A percentile compares a stretch with the other conserved stretches of the same genome.
Evolutionary conservation across 73 alveolate species (phyloP).

Genomic region (Tetrahymena borealis): DNA sequence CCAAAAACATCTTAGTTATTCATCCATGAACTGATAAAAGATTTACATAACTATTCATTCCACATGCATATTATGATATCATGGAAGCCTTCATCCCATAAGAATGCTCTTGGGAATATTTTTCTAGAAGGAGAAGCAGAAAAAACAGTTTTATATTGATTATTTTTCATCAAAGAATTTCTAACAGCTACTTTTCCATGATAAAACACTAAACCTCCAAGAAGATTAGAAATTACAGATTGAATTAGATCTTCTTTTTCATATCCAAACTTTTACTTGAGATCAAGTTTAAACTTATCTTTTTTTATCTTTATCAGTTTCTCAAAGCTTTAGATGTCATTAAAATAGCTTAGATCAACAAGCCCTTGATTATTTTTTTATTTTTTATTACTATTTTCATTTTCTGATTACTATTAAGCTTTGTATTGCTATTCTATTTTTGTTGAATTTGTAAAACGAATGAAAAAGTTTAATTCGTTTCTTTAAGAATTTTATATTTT

Average conservation of each 20-base stretch:
- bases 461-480: background rate
- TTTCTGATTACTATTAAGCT: background rate
- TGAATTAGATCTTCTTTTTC: background rate
- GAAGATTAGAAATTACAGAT: slow-evolving; percentile 34
- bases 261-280: background rate
- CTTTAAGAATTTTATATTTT: background rate
- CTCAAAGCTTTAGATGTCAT: background rate
- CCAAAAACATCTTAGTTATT: slow-evolving; percentile 84
- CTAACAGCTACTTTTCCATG: slow-evolving; percentile 63
- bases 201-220: slow-evolving; percentile 84
- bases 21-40: slow-evolving; percentile 84
- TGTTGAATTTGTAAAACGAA: background rate
- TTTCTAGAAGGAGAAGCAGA: slow-evolving; percentile 92
- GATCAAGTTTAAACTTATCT: background rate
- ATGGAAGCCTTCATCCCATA: slow-evolving; percentile 99
- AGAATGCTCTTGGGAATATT: slow-evolving; percentile 91
- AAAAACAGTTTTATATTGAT: slow-evolving; percentile 47
- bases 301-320: background rate
- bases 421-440: background rate
- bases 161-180: slow-evolving; percentile 16
- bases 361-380: background rate
- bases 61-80: slow-evolving; percentile 78
- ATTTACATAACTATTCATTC: slow-evolving; percentile 78
- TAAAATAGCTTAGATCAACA: background rate
- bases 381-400: background rate